Percentiles rank a stretch among this genome's conserved stretches.
Evolutionary conservation across 192 early-diverging fungal genomes (phyloP).

Genomic region (Linnemannia exigua): DNA sequence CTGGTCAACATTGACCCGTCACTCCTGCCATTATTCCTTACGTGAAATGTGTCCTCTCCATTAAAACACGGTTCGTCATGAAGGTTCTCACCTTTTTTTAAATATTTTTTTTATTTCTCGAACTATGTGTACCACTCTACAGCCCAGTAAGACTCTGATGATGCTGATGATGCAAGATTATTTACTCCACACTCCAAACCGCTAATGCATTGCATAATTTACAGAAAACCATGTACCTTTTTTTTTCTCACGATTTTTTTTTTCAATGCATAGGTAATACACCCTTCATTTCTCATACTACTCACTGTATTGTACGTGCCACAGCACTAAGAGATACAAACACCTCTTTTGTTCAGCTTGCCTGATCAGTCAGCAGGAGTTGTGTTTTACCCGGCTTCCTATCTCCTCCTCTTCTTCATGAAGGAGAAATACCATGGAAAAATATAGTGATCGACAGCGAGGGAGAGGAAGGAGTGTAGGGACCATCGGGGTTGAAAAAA

Average conservation of each 20-base stretch:
- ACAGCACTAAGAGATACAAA: background rate
- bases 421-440: background rate
- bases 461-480: background rate
- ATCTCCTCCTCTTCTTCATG: background rate
- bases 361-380: background rate
- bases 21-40: background rate
- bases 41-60: background rate
- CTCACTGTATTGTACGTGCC: background rate
- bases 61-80: background rate
- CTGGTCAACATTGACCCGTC: conserved; percentile 1
- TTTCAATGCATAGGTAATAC: background rate
- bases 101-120: no score
- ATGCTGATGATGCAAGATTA: background rate
- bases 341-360: background rate
- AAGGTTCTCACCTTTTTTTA: background rate
- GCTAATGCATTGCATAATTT: background rate
- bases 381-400: background rate
- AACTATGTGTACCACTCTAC: no score
- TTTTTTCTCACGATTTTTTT: background rate
- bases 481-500: background rate
- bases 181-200: background rate
- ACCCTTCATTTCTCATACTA: background rate
- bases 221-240: background rate
- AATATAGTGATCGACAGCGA: background rate
- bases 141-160: background rate